A percentile compares a stretch with the other conserved stretches of the same genome.
Evolutionary conservation across 2,329 filamentous ascomycete species (phyloP).

Genomic region (Didymella sp.): DNA sequence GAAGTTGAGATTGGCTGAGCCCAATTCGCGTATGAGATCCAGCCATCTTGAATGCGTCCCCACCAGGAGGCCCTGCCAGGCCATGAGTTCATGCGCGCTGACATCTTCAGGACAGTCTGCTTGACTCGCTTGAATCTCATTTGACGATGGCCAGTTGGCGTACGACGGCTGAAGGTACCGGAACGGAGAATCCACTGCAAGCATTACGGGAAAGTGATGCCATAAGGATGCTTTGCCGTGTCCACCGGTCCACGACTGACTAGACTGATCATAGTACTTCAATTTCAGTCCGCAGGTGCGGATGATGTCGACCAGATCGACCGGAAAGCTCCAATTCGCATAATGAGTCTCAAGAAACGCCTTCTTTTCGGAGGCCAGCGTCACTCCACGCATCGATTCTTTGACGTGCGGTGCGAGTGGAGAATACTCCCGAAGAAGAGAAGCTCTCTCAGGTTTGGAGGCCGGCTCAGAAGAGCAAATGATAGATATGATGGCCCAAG

Average conservation of each 20-base stretch:
- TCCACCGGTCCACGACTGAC: conserved; percentile 51
- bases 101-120: conserved; percentile 56
- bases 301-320: conserved; percentile 53
- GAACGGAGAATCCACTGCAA: conserved; percentile 52
- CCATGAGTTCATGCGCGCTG: conserved; percentile 61
- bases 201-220: conserved; percentile 53
- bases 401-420: conserved; percentile 39
- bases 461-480: conserved; percentile 37
- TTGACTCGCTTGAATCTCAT: conserved; percentile 61
- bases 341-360: conserved; percentile 60
- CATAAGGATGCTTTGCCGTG: conserved; percentile 51
- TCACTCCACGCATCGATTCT: conserved; percentile 30
- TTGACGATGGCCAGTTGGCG: conserved; percentile 58
- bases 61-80: conserved; percentile 58
- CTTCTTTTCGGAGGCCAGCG: conserved; percentile 57
- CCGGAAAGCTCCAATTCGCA: conserved; percentile 50
- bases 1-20: conserved; percentile 65
- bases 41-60: conserved; percentile 58
- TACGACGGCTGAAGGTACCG: conserved; percentile 38
- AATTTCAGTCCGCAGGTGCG: conserved; percentile 57
- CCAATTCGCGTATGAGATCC: conserved; percentile 59
- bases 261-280: conserved; percentile 56
- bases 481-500: conserved; percentile 56
- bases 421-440: conserved; percentile 43
- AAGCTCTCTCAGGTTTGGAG: conserved; percentile 14